These are phyloP conservation scores for Pythium plurisporium DNA, from an alignment of 352 stramenopile species.

Conservation along the genomic window DNA sequence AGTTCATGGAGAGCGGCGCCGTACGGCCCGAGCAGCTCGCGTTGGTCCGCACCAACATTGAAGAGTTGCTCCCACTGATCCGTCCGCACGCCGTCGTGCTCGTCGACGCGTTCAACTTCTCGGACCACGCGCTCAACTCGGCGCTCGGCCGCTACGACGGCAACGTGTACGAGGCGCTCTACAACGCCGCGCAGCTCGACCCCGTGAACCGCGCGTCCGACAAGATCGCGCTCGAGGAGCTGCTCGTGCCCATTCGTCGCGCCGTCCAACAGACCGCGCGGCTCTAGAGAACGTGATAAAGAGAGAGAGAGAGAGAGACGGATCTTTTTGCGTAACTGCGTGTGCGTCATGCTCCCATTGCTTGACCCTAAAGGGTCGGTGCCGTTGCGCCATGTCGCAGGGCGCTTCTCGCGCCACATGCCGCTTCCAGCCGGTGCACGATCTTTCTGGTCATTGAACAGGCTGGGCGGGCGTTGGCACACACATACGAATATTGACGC, in stretches of 20 bases:
- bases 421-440: too few species aligned
- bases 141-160: conserved; percentile 68
- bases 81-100: conserved; percentile 67
- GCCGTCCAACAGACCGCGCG: conserved; percentile 20
- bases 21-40: conserved; percentile 42
- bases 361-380: too few species aligned
- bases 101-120: conserved; percentile 79
- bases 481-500: too few species aligned
- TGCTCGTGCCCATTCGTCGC: conserved; percentile 56
- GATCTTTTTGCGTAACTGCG: background rate
- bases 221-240: conserved; percentile 58
- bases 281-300: conserved; percentile 1
- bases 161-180: conserved; percentile 69
- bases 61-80: conserved; percentile 44
- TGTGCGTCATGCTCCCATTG: too few species aligned
- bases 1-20: conserved; percentile 63
- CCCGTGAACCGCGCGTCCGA: conserved; percentile 56
- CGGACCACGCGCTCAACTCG: conserved; percentile 67
- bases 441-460: too few species aligned
- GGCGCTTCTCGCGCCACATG: too few species aligned
- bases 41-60: conserved; percentile 45
- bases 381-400: too few species aligned
- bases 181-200: conserved; percentile 52
- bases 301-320: background rate
- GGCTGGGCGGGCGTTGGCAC: too few species aligned